Evolutionary conservation across 2,329 filamentous ascomycete species (phyloP), one percentile per base, ranked within the genome.

Genomic region (Aplosporella prunicola): DNA sequence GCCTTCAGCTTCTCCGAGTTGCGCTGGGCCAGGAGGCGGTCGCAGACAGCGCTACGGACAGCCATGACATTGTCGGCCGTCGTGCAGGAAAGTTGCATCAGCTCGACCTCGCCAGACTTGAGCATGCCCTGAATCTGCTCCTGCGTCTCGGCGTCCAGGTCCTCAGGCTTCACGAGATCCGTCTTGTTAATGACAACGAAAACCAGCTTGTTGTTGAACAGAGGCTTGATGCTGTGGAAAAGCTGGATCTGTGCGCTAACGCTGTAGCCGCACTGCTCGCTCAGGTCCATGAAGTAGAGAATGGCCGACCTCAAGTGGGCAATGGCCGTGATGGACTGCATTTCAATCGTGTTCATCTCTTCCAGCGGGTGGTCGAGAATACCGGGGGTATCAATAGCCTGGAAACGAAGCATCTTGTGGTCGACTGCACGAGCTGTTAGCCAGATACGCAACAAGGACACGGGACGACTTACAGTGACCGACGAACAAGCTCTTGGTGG

Each of bases 331-430:
- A 98, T 95, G 44, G 83, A 83, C 70, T 96, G 91, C 86, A 96
- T 96, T 66, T 98, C 91, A 57, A 98, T 98, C 3, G 91, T 96
- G 67, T 95, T 94, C 91, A 96, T 98, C 68, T 96, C 91, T 65
- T 96, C 91, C 7, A 98, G 76, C 23, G 89, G 88, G 60, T 98
- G 91, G 52, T 98, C 91, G 43, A 98, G 69, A 49, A 98, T 94
- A 71, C 91, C 91, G n/a, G 89, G 89, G 9, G 91, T 98, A 64
- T 98, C 91, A 51, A 98, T 95, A 18, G 87, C 88, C 67, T 88
- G 82, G 66, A 87, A 87, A 45, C 84, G 74, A 48, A 87, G 71
- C 66, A 89, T 91, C 66, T 94, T 94, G 73, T 94, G 95, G 67
- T 96, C 91, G 58, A 72, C 35, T 86, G 70, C 62, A n/a, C n/a